Evolutionary conservation across 2,329 filamentous ascomycete species (phyloP), one percentile per base, ranked within the genome.

Genomic region (Fusarium floridanum): DNA sequence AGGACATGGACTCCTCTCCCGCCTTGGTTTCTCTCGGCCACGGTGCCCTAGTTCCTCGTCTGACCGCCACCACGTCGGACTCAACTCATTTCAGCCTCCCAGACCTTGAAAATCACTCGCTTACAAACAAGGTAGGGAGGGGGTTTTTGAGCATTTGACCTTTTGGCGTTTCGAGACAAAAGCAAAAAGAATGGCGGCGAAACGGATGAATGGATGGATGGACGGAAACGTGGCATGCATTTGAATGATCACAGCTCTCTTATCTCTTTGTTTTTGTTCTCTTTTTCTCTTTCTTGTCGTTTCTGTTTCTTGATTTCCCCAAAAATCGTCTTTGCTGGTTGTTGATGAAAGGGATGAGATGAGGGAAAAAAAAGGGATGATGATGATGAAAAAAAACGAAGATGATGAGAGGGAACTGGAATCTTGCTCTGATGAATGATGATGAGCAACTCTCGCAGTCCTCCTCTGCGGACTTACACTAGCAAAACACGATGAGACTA

Each of bases 171-270:
- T 77, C 77, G 77, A 79, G 76, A 76, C 76, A 77, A 78, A 79
- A 75, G 75, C 72, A 73, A 79, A 77, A 79, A 79, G 77, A 78
- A 77, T 73, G 77, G 76, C 64, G 77, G 77, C 77, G 77, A 79
- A 53, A 78, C 76, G 77, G 77, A 79, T 70, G 71, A 68, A 78
- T 71, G 76, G 68, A 77, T 78, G 76, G 77, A 76, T 73, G 76
- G 76, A 78, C 69, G 75, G 77, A 79, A 79, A 79, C 77, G 77
- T 79, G 77, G 76, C 71, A 79, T 79, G 77, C 77, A 77, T 79
- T 78, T 79, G 74, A 79, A 79, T 79, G 76, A 79, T 79, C 60
- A 79, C 77, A 75, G 67, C 74, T 72, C 73, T 80, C 57, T 78
- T 77, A 70, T 71, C 69, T 69, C 64, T 70, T 75, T 73, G 66